Base-by-base conservation (phyloP, 1,284 basidiomycete species). In the Cutaneotrichosporon sp. region DNA sequence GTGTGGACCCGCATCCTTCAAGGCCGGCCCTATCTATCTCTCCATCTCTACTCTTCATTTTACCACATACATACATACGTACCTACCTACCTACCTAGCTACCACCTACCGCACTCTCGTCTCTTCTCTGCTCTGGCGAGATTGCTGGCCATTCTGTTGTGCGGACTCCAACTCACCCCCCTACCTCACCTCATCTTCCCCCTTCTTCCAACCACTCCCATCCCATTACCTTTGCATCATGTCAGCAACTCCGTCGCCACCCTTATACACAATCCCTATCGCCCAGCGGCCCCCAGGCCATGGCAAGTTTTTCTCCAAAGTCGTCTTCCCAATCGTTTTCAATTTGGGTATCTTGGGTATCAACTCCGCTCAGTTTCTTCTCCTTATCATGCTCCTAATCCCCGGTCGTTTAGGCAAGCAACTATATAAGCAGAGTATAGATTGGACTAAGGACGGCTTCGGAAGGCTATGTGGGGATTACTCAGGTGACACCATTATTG, bases 391-490 rank as follows among this genome's bases (percentile, higher is more conserved):
- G 10, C 79, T 83, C 60, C 54, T 68, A 20, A 51, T 69, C 6
- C 66, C 61, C 1, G 46, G 61, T 12, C 52, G 31, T 6, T 8
- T 71, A 55, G 52, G 73, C 72, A 81, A 19, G 74, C 70, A 56
- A 22, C 66, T 82, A 38, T 90, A 88, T 66, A 79, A 84, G 38
- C 75, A 80, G 47, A 84, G 83, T 1, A 82, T 91, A 43, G 80
- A 83, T 20, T 85, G 85, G 68, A 88, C 87, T 46, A 92, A 93
- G 74, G 87, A 87, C 29, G 80, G 84, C 14, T 91, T 91, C 72
- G 87, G 84, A 9, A 77, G 79, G 58, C 77, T 91, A 24, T 71
- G 90, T 89, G 67, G 66, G 83, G 80, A 7, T 3, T 19, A 8
- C 25, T 24, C 16, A 11, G n/a, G 16, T 32, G n/a, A 35, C 12